These are phyloP conservation scores for Xylaria venustula DNA, from an alignment of 495 filamentous ascomycete genomes.

Conservation along the genomic window DNA sequence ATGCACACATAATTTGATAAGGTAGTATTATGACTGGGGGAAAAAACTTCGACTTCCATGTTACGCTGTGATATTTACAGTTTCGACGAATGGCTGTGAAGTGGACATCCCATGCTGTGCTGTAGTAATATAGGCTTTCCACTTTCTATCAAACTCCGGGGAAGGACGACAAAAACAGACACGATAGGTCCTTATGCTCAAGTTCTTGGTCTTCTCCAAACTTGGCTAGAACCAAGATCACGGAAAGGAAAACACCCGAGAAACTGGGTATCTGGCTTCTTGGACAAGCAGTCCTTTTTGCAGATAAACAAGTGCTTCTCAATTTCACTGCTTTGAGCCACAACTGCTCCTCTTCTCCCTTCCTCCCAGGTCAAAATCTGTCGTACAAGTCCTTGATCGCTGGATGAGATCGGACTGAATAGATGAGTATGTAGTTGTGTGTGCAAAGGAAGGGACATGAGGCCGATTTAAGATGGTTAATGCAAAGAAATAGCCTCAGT, in stretches of 20 bases:
- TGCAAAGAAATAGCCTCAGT: slow-evolving; percentile 23
- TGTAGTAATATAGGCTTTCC: slow-evolving; percentile 13
- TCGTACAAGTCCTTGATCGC: background rate
- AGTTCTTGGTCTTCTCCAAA: slow-evolving; percentile 7
- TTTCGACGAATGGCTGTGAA: slow-evolving; percentile 17
- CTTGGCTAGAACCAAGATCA: slow-evolving; percentile 12
- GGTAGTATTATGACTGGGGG: background rate
- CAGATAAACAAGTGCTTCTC: slow-evolving; percentile 16
- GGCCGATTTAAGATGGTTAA: slow-evolving; percentile 30
- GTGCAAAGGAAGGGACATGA: slow-evolving; percentile 32
- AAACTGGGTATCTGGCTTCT: slow-evolving; percentile 7
- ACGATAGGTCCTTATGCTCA: slow-evolving; percentile 1
- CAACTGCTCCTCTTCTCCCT: slow-evolving; percentile 12
- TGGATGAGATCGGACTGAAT: slow-evolving; percentile 15
- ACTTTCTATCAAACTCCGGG: slow-evolving; percentile 12
- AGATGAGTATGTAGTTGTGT: slow-evolving; percentile 26
- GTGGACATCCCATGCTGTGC: slow-evolving; percentile 1
- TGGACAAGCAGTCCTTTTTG: slow-evolving; percentile 12
- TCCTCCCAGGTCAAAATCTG: background rate
- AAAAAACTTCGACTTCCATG: slow-evolving; percentile 20
- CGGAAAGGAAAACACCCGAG: slow-evolving; percentile 1
- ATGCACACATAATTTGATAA: too few relatives aligned
- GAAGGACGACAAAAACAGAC: background rate
- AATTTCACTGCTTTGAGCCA: slow-evolving; percentile 9
- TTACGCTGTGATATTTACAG: slow-evolving; percentile 30